Conservation (phyloP, 2,329 filamentous ascomycete species). For the Cytospora schulzeri region DNA sequence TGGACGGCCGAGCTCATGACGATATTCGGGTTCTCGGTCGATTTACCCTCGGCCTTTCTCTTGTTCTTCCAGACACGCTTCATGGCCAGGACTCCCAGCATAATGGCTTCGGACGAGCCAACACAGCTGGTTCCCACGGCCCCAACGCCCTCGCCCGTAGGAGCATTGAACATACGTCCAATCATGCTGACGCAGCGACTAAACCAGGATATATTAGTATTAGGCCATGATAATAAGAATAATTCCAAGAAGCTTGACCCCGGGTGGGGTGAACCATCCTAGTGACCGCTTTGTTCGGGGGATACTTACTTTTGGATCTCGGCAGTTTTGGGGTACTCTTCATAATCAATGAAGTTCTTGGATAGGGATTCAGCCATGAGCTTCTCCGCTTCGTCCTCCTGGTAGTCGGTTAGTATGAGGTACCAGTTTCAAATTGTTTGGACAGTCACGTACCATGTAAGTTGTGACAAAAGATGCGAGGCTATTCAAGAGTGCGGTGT, state of each 20-base stretch:
- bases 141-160: slow-evolving; percentile 54
- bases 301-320: slow-evolving; percentile 43
- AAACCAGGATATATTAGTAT: neutral
- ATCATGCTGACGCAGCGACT: slow-evolving; percentile 94
- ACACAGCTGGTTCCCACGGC: slow-evolving; percentile 84
- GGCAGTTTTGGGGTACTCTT: slow-evolving; percentile 79
- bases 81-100: slow-evolving; percentile 84
- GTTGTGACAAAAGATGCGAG: slow-evolving; percentile 93
- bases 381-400: slow-evolving; percentile 94
- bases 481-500: slow-evolving; percentile 45
- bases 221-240: too few relatives aligned
- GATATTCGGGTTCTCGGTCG: slow-evolving; percentile 80
- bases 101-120: slow-evolving; percentile 87
- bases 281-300: neutral
- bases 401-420: slow-evolving; percentile 5
- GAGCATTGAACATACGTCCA: slow-evolving; percentile 83
- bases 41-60: slow-evolving; percentile 80
- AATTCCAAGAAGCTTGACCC: neutral
- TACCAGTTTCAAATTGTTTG: neutral
- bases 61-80: slow-evolving; percentile 93
- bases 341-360: slow-evolving; percentile 95
- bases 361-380: slow-evolving; percentile 91
- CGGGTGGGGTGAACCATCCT: too few relatives aligned
- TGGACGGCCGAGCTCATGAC: slow-evolving; percentile 96
- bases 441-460: slow-evolving; percentile 66